Evolutionary conservation across 2,329 filamentous ascomycete species (phyloP), one percentile per base, ranked within the genome.

Genomic region (Fusarium vanettenii): DNA sequence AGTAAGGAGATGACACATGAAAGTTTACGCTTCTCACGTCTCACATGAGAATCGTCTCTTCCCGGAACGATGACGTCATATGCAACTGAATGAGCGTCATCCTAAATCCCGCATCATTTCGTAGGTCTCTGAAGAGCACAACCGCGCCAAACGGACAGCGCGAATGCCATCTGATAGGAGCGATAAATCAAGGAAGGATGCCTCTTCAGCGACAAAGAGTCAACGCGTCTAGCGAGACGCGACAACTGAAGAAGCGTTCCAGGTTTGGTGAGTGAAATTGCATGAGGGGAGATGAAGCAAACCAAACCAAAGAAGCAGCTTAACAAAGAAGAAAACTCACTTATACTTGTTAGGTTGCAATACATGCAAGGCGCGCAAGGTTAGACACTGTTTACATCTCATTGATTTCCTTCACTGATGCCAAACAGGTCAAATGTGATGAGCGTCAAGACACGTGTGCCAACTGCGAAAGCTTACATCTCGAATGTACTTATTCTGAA

Each of bases 341-440:
- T 31, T n/a, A 31, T 14, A n/a, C 27, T 3, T 3, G 31, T 20
- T n/a, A 55, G 48, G 48, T 31, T 55, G 48, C 14, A 55, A 55
- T 20, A 31, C 48, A 0, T 55, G 48, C 48, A 55, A 55, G 4
- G 48, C 27, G 18, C 25, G 48, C 10, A 55, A 55, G 27, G 48
- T 31, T 5, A 7, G 25, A 14, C 3, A 14, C 6, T 18, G 31
- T 52, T 52, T 8, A n/a, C 7, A 20, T 13, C 6, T 20, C 18
- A 31, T 31, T 29, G 3, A 72, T 33, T 6, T 25, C 31, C 25
- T 33, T 50, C 3, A 45, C 59, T 63, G 9, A 37, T 22, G 13
- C 11, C 5, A 25, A 50, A 27, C 22, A 73, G 67, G 73, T 75
- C 37, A 75, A 75, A 67, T 75, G 73, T 29, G 73, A 75, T 52